Conservation (phyloP, 176 grass and related monocot genomes). For the Lolium rigidum region DNA sequence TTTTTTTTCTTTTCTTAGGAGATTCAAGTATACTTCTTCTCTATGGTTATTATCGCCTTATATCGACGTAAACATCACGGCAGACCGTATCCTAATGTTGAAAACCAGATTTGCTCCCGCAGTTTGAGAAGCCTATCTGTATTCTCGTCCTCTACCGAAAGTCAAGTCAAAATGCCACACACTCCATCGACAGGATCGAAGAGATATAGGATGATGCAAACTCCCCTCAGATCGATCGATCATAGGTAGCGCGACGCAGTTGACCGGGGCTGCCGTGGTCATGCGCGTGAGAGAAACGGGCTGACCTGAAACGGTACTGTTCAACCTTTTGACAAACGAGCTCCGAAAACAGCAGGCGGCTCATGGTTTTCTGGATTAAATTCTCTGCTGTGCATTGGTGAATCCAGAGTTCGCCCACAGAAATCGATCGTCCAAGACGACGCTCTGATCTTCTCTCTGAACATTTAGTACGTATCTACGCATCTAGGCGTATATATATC, state of each 20-base stretch:
- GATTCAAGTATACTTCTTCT: no score
- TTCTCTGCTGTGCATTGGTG: not conserved
- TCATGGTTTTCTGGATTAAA: constrained; percentile 45
- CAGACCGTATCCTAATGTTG: not conserved
- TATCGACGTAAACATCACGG: not conserved
- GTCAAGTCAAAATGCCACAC: not conserved
- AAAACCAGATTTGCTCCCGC: constrained; percentile 25
- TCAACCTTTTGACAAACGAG: constrained; percentile 14
- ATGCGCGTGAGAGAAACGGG: not conserved
- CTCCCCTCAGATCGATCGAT: no score
- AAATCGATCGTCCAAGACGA: not conserved
- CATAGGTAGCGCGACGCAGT: not conserved
- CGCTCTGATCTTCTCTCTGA: not conserved
- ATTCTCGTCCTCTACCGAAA: not conserved
- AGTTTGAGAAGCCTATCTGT: constrained; percentile 6
- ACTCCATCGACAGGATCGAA: not conserved
- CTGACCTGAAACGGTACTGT: not conserved
- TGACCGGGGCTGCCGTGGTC: constrained; percentile 22
- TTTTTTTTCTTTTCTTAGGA: no score
- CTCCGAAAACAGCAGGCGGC: constrained; percentile 60
- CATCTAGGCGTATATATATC: not conserved
- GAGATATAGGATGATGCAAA: not conserved
- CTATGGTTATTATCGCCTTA: no score
- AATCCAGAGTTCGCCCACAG: constrained; percentile 26
- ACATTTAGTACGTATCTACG: not conserved